These are phyloP conservation scores for Umbilicus rupestris DNA, from an alignment of 164 flowering plant species.

Conservation along the genomic window DNA sequence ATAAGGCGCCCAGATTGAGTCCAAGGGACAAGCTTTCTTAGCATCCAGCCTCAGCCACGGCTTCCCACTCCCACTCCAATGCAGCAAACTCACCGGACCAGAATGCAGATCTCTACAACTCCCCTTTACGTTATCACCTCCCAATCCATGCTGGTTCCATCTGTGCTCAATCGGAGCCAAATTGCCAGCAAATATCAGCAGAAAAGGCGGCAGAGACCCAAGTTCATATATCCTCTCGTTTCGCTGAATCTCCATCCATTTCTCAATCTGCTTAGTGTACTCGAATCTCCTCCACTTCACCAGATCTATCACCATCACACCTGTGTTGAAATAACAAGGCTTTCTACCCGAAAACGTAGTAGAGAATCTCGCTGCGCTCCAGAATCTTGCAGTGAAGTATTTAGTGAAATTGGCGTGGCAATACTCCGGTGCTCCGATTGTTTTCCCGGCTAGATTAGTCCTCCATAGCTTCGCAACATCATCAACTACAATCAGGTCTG, in stretches of 20 bases:
- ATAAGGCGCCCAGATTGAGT: constrained; percentile 76
- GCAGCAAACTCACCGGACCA: constrained; percentile 85
- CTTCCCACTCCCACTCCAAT: constrained; percentile 97
- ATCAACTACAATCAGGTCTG: constrained; percentile 78
- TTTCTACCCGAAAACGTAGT: constrained; percentile 42
- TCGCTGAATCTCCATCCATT: constrained; percentile 97
- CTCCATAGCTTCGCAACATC: constrained; percentile 71
- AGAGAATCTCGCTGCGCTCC: constrained; percentile 39
- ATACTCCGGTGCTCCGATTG: constrained; percentile 89
- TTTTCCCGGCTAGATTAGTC: constrained; percentile 38
- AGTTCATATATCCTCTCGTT: constrained; percentile 80
- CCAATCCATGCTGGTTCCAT: constrained; percentile 96
- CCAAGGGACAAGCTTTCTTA: constrained; percentile 69
- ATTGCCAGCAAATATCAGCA: constrained; percentile 79
- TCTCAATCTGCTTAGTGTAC: constrained; percentile 68
- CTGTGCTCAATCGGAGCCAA: constrained; percentile 93
- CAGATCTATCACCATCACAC: constrained; percentile 96
- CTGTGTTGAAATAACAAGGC: constrained; percentile 96
- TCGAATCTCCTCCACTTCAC: constrained; percentile 70
- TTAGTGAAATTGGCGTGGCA: constrained; percentile 87
- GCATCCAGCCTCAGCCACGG: constrained; percentile 88
- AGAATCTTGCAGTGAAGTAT: constrained; percentile 58
- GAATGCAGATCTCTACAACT: constrained; percentile 86
- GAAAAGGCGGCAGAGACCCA: constrained; percentile 89
- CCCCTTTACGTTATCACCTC: constrained; percentile 86